Percentiles rank a stretch among this genome's conserved stretches.
Evolutionary conservation across 164 flowering plant genomes (phyloP).

Genomic region (Sedum album): DNA sequence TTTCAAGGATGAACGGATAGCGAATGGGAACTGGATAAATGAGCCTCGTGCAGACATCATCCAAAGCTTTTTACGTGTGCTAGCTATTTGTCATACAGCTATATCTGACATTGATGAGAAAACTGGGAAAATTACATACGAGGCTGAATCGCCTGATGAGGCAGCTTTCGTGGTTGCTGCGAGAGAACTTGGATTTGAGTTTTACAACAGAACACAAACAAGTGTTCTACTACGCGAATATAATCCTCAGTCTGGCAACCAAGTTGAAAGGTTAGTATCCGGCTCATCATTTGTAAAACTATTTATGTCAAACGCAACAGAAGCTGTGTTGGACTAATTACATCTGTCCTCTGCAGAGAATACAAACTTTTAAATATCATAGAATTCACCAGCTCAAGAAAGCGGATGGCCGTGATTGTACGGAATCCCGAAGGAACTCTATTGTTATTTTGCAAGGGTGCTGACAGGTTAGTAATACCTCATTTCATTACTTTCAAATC

Average conservation of each 20-base stretch:
- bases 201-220: conserved; percentile 69
- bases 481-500: neutral
- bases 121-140: conserved; percentile 54
- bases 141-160: conserved; percentile 99
- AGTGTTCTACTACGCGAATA: conserved; percentile 55
- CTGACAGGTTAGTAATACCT: conserved; percentile 70
- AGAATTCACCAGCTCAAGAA: conserved; percentile 87
- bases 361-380: conserved; percentile 64
- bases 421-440: conserved; percentile 64
- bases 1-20: conserved; percentile 72
- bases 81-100: conserved; percentile 86
- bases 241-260: conserved; percentile 41
- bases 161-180: conserved; percentile 97
- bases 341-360: conserved; percentile 39
- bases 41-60: conserved; percentile 54
- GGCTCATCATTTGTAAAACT: neutral
- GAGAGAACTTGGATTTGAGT: conserved; percentile 86
- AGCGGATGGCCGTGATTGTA: conserved; percentile 91
- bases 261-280: conserved; percentile 54
- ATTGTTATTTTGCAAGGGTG: conserved; percentile 81
- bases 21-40: conserved; percentile 70
- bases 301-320: neutral
- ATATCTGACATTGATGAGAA: conserved; percentile 77
- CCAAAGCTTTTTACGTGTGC: conserved; percentile 57
- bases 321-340: neutral